Percentiles rank a stretch among this genome's conserved stretches.
phyloP scores from a whole-genome alignment of 2,329 filamentous ascomycete genomes.

The Hypoxylon sp. region DNA sequence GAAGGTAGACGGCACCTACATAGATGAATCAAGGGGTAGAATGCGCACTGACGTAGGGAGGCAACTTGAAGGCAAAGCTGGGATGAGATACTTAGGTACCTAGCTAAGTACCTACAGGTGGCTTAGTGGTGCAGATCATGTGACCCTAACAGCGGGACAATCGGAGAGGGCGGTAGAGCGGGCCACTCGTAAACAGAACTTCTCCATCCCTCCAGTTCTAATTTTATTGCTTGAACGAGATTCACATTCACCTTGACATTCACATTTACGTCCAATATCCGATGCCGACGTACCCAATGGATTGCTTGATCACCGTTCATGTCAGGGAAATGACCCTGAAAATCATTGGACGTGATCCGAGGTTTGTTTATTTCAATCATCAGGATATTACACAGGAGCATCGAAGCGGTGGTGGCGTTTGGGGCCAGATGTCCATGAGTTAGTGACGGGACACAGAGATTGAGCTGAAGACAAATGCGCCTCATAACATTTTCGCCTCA shows the following conservation, averaged over 20 bases:
- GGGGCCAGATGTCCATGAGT: slow-evolving; percentile 2
- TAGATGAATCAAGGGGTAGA: neutral
- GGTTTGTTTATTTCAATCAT: slow-evolving; percentile 9
- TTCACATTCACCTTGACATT: slow-evolving; percentile 4
- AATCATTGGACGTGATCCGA: neutral
- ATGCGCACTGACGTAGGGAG: neutral
- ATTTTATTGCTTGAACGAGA: slow-evolving; percentile 10
- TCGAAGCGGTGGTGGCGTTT: slow-evolving; percentile 3
- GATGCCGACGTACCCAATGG: slow-evolving; percentile 21
- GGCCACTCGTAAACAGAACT: neutral
- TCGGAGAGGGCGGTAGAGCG: neutral
- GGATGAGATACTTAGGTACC: neutral
- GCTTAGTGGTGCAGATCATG: neutral
- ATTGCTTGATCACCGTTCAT: slow-evolving; percentile 14
- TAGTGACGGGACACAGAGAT: neutral
- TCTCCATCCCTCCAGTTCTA: neutral
- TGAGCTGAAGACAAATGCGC: slow-evolving; percentile 13
- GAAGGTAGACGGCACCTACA: neutral
- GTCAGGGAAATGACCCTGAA: neutral
- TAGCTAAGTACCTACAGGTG: neutral
- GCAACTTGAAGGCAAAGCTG: neutral
- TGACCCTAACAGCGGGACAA: neutral
- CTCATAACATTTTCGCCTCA: slow-evolving; percentile 1
- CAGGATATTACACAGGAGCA: neutral
- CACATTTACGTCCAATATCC: slow-evolving; percentile 13